These are phyloP conservation scores for Ophiostoma piceae DNA, from an alignment of 2,329 filamentous ascomycete genomes.

Conservation along the genomic window DNA sequence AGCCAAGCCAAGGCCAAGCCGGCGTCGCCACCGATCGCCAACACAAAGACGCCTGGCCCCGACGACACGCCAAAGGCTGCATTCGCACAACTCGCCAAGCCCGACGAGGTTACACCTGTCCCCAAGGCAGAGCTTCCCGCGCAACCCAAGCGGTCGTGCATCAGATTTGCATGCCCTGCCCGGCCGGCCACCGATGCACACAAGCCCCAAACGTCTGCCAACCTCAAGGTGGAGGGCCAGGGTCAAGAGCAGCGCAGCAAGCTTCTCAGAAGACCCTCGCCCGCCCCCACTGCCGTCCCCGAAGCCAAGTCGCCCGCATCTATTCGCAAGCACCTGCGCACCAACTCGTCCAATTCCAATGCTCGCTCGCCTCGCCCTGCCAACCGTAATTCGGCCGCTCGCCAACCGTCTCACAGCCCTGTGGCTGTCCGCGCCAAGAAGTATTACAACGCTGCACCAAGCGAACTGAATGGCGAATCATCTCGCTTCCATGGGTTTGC, in stretches of 20 bases:
- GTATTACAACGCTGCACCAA: conserved; percentile 48
- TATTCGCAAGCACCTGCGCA: conserved; percentile 29
- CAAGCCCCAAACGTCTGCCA: conserved; percentile 31
- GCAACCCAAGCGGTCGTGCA: conserved; percentile 52
- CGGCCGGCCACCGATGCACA: conserved; percentile 44
- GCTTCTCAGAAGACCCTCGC: conserved; percentile 25
- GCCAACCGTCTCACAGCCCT: conserved; percentile 39
- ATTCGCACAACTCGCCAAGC: conserved; percentile 19
- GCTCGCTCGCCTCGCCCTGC: conserved; percentile 22
- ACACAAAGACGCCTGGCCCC: conserved; percentile 21
- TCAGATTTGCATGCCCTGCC: conserved; percentile 70
- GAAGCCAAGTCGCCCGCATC: conserved; percentile 34
- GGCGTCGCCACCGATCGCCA: conserved; percentile 31
- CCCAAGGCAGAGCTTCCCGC: conserved; percentile 34
- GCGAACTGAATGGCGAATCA: conserved; percentile 49
- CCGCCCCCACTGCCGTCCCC: conserved; percentile 22
- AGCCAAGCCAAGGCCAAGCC: conserved; percentile 33
- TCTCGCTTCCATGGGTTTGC: conserved; percentile 87
- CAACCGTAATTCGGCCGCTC: conserved; percentile 33
- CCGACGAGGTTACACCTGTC: conserved; percentile 36
- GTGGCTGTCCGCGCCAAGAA: conserved; percentile 39
- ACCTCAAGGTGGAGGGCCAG: conserved; percentile 8
- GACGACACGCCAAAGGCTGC: conserved; percentile 21
- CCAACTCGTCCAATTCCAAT: conserved; percentile 20
- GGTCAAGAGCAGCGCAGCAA: conserved; percentile 21